A percentile compares a stretch with the other conserved stretches of the same genome.
These are phyloP conservation scores for Pseudohalonectria lignicola DNA, from an alignment of 2,329 filamentous ascomycete species.

Conservation along the genomic window DNA sequence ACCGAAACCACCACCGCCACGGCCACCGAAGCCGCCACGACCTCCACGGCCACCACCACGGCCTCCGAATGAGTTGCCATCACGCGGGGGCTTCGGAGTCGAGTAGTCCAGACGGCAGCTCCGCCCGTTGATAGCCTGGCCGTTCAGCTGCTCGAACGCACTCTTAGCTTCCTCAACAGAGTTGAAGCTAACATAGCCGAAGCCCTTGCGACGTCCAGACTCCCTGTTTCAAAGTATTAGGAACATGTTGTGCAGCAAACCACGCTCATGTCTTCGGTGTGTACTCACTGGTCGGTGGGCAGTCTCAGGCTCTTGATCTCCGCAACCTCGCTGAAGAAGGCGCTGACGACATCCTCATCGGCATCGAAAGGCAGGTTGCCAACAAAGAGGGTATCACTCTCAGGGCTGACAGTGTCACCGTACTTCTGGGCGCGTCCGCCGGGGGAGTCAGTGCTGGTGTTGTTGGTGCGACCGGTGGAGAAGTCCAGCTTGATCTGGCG, in stretches of 20 bases:
- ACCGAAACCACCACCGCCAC: conserved; percentile 26
- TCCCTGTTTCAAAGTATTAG: conserved; percentile 37
- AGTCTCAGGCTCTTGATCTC: conserved; percentile 72
- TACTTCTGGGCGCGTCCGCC: conserved; percentile 56
- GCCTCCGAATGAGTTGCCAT: conserved; percentile 34
- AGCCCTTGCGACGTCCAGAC: conserved; percentile 77
- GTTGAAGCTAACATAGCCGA: conserved; percentile 79
- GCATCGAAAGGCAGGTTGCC: conserved; percentile 83
- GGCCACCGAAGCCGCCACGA: conserved; percentile 35
- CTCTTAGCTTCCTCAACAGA: conserved; percentile 73
- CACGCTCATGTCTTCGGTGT: neutral
- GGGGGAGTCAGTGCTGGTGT: conserved; percentile 34
- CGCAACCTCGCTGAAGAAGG: conserved; percentile 63
- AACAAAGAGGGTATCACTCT: conserved; percentile 80
- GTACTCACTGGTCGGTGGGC: conserved; percentile 64
- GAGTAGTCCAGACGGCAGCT: conserved; percentile 76
- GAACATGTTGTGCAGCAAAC: neutral
- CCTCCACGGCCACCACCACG: conserved; percentile 36
- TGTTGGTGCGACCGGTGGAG: conserved; percentile 17
- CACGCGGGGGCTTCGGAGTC: conserved; percentile 51
- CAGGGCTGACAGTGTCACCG: conserved; percentile 69
- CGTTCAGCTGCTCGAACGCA: conserved; percentile 53
- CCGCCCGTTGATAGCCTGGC: conserved; percentile 58
- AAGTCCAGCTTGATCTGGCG: conserved; percentile 27
- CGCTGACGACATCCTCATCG: conserved; percentile 62